phyloP scores from a whole-genome alignment of 1,139 yeast species.

The Suhomyces panamericanus region DNA sequence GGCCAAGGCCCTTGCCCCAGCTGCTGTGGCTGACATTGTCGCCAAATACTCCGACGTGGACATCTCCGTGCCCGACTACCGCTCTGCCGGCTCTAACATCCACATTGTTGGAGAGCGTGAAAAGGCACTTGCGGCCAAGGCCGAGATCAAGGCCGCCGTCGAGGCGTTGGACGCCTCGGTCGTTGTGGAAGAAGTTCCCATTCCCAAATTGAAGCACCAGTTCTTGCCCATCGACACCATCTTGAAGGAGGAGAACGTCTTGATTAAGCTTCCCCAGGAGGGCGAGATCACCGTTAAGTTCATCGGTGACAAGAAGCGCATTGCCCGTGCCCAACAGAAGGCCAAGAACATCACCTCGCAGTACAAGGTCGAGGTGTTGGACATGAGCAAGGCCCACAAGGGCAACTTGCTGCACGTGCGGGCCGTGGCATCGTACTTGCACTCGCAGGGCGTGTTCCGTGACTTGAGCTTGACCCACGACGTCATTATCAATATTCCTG shows the following conservation, averaged over 20 bases:
- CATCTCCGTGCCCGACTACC: slow-evolving; percentile 35
- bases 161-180: slow-evolving; percentile 44
- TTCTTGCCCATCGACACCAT: slow-evolving; percentile 48
- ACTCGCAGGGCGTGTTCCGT: slow-evolving; percentile 49
- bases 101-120: slow-evolving; percentile 66
- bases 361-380: slow-evolving; percentile 64
- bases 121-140: slow-evolving; percentile 50
- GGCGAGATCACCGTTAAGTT: slow-evolving; percentile 55
- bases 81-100: slow-evolving; percentile 34
- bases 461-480: slow-evolving; percentile 46
- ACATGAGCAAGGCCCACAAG: slow-evolving; percentile 85
- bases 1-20: slow-evolving; percentile 54
- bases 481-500: slow-evolving; percentile 60
- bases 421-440: slow-evolving; percentile 67
- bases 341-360: slow-evolving; percentile 52
- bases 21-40: slow-evolving; percentile 24
- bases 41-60: slow-evolving; percentile 30
- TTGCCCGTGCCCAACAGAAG: slow-evolving; percentile 61
- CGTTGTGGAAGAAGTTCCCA: slow-evolving; percentile 40
- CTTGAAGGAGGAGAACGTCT: slow-evolving; percentile 56
- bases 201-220: slow-evolving; percentile 46
- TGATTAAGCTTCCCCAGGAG: slow-evolving; percentile 57
- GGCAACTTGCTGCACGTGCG: slow-evolving; percentile 75
- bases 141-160: slow-evolving; percentile 47
- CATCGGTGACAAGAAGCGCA: slow-evolving; percentile 59